These are phyloP conservation scores for Fusarium albosuccineum DNA, from an alignment of 2,329 filamentous ascomycete species.

Conservation along the genomic window DNA sequence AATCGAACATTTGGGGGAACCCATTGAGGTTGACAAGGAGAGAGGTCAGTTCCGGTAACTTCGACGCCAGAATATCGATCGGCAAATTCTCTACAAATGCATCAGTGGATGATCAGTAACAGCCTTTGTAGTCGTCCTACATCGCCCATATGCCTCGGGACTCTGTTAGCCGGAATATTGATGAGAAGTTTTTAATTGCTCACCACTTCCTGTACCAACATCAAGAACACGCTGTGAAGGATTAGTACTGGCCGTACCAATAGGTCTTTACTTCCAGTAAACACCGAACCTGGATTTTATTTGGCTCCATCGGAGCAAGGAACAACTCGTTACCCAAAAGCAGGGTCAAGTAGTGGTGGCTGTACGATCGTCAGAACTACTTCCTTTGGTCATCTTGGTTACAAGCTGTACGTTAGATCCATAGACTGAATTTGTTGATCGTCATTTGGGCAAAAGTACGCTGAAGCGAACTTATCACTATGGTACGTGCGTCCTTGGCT, in stretches of 20 bases:
- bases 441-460: constrained; percentile 8
- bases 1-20: constrained; percentile 11
- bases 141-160: constrained; percentile 4
- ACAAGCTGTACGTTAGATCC: not conserved
- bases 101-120: not conserved
- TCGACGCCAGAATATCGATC: constrained; percentile 1
- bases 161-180: not conserved
- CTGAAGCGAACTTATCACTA: constrained; percentile 6
- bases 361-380: not conserved
- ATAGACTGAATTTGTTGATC: constrained; percentile 9
- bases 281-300: not conserved
- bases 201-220: constrained; percentile 8
- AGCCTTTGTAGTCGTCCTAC: not conserved
- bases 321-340: constrained; percentile 1
- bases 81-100: constrained; percentile 1
- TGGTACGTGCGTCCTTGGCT: constrained; percentile 10
- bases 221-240: constrained; percentile 1
- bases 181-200: not conserved
- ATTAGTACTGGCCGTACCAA: not conserved
- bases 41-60: constrained; percentile 10
- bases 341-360: constrained; percentile 8
- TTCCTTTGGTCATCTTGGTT: not conserved
- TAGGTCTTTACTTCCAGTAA: not conserved
- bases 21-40: constrained; percentile 6
- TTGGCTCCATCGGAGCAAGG: constrained; percentile 1